phyloP scores from a whole-genome alignment of 495 filamentous ascomycete genomes.

The Melanomma pulvis-pyrius region DNA sequence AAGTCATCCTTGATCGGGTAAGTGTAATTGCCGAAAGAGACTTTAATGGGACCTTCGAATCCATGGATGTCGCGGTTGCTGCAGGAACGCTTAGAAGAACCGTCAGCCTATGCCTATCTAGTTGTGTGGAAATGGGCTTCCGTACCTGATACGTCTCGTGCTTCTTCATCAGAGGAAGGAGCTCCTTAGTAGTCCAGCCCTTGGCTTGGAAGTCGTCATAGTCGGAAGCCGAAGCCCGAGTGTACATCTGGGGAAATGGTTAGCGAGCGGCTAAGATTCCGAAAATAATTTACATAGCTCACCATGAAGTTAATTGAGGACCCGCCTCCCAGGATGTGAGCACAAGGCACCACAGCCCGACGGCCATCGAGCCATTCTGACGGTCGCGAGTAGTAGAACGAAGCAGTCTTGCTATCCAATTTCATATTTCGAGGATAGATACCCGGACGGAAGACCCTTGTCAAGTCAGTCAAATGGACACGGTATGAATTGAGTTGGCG shows the following conservation, averaged over 20 bases:
- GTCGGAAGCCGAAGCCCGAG: constrained; percentile 76
- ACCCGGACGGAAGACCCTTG: constrained; percentile 68
- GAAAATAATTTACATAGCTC: constrained; percentile 20
- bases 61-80: constrained; percentile 77
- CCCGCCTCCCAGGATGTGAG: constrained; percentile 75
- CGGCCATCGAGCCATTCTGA: constrained; percentile 73
- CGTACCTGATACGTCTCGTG: constrained; percentile 74
- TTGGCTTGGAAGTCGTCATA: constrained; percentile 84
- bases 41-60: constrained; percentile 81
- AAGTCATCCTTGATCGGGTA: constrained; percentile 69
- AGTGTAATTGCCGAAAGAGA: constrained; percentile 70
- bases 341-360: constrained; percentile 76
- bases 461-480: not conserved
- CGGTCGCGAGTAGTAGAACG: constrained; percentile 78
- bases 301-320: constrained; percentile 85
- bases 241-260: constrained; percentile 70
- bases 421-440: constrained; percentile 83
- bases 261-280: not conserved
- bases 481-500: not conserved
- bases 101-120: not conserved
- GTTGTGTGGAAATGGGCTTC: not conserved
- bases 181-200: constrained; percentile 78
- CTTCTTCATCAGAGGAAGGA: constrained; percentile 78
- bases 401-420: constrained; percentile 82
- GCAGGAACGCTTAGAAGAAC: constrained; percentile 54